These are phyloP conservation scores for Coleophoma eucalyptorum DNA, from an alignment of 2,329 filamentous ascomycete species.

Conservation along the genomic window DNA sequence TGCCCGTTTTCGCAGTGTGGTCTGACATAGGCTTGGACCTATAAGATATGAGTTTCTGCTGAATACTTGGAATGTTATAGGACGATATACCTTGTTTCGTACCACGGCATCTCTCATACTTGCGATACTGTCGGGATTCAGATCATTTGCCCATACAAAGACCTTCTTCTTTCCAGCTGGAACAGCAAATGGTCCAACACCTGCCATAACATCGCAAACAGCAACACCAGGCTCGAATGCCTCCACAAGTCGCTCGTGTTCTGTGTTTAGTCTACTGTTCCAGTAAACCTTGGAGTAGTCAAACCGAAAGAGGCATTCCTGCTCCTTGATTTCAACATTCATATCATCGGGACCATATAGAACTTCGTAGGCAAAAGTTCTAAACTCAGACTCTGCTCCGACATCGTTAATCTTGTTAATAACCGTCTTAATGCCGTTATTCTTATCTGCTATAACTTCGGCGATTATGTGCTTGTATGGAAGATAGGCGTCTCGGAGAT, in stretches of 20 bases:
- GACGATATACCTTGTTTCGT: slow-evolving; percentile 68
- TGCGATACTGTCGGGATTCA: slow-evolving; percentile 84
- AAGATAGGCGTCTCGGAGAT: slow-evolving; percentile 77
- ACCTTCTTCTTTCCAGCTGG: slow-evolving; percentile 86
- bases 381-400: slow-evolving; percentile 78
- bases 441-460: slow-evolving; percentile 86
- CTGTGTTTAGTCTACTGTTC: slow-evolving; percentile 88
- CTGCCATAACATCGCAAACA: slow-evolving; percentile 95
- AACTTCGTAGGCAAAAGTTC: slow-evolving; percentile 91
- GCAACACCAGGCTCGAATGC: slow-evolving; percentile 81
- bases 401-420: slow-evolving; percentile 96
- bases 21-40: slow-evolving; percentile 66
- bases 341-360: slow-evolving; percentile 78
- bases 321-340: slow-evolving; percentile 78
- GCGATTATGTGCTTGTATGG: slow-evolving; percentile 87
- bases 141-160: slow-evolving; percentile 95
- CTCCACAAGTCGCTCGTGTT: slow-evolving; percentile 77
- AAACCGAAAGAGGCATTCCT: slow-evolving; percentile 82
- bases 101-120: slow-evolving; percentile 66
- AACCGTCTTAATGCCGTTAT: slow-evolving; percentile 74
- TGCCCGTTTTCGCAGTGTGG: slow-evolving; percentile 81
- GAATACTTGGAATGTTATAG: background rate
- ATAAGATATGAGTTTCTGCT: background rate
- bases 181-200: slow-evolving; percentile 91
- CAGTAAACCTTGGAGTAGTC: slow-evolving; percentile 98